Percentiles rank a stretch among this genome's conserved stretches.
Conservation (phyloP, 208 protist genomes). For the Leishmania turanica region DNA sequence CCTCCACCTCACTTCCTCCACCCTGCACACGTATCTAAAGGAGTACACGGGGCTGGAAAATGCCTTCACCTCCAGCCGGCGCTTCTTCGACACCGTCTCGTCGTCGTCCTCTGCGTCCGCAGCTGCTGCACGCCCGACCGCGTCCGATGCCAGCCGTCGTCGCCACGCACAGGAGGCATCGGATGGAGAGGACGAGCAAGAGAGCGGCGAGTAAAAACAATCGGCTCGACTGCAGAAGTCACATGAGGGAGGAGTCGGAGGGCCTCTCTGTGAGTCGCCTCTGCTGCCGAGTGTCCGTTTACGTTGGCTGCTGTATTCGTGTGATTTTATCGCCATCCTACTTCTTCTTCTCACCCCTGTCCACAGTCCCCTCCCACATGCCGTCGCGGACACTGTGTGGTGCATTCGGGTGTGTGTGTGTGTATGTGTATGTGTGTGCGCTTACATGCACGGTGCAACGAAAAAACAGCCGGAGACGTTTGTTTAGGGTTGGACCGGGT, state of each 20-base stretch:
- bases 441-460: background rate
- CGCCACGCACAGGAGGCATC: background rate
- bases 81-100: constrained; percentile 47
- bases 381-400: background rate
- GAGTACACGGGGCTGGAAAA: constrained; percentile 71
- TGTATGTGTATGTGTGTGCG: background rate
- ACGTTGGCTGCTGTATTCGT: background rate
- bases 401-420: no score
- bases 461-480: background rate
- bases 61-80: constrained; percentile 68
- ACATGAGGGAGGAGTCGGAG: background rate
- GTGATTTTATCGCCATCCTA: background rate
- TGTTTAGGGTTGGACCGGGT: background rate
- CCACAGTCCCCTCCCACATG: background rate
- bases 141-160: background rate
- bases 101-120: background rate
- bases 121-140: background rate
- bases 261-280: background rate
- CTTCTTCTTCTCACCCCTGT: background rate
- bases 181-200: background rate
- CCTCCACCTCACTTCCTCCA: constrained; percentile 66
- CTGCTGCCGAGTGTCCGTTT: background rate
- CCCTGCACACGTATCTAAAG: constrained; percentile 51
- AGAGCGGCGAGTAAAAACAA: background rate
- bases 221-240: background rate